Evolutionary conservation across 228 moss, liverwort and hornwort species (phyloP).

Genomic region (Sphagnum magellanicum): DNA sequence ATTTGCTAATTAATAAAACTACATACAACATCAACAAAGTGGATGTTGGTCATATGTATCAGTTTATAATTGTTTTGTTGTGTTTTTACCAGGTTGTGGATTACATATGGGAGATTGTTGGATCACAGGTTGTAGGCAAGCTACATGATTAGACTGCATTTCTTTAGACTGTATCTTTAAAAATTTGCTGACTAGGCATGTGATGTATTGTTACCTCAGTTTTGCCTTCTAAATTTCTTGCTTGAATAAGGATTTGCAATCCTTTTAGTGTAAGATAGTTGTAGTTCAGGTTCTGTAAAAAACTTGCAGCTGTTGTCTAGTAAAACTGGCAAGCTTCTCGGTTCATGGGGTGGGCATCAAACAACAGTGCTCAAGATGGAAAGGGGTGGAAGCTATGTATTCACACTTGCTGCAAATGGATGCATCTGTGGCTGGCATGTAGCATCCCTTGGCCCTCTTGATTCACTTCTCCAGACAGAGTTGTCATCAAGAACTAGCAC

Average conservation of each 20-base stretch:
- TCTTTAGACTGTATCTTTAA: too few species aligned
- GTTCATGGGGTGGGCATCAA: constrained; percentile 42
- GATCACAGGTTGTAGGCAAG: constrained; percentile 90
- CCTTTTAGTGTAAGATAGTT: too few species aligned
- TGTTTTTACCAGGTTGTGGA: constrained; percentile 62
- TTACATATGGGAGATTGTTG: constrained; percentile 93
- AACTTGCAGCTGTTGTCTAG: neutral
- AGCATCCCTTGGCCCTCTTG: constrained; percentile 20
- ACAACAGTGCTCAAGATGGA: constrained; percentile 33
- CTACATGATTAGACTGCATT: neutral
- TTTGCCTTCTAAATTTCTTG: too few species aligned
- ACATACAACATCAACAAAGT: too few species aligned
- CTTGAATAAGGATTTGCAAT: too few species aligned
- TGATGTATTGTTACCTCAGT: too few species aligned
- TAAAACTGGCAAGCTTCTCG: constrained; percentile 6
- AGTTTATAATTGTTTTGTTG: too few species aligned
- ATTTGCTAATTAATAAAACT: too few species aligned
- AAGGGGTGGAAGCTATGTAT: constrained; percentile 26
- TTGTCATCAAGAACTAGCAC: constrained; percentile 25
- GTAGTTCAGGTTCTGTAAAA: too few species aligned
- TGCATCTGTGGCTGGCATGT: constrained; percentile 41
- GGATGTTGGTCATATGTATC: too few species aligned
- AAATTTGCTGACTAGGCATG: too few species aligned
- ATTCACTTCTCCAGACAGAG: constrained; percentile 17
- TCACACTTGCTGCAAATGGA: constrained; percentile 34